Base-by-base conservation (phyloP, 139 green algal genomes). In the Coccomyxa sp. region DNA sequence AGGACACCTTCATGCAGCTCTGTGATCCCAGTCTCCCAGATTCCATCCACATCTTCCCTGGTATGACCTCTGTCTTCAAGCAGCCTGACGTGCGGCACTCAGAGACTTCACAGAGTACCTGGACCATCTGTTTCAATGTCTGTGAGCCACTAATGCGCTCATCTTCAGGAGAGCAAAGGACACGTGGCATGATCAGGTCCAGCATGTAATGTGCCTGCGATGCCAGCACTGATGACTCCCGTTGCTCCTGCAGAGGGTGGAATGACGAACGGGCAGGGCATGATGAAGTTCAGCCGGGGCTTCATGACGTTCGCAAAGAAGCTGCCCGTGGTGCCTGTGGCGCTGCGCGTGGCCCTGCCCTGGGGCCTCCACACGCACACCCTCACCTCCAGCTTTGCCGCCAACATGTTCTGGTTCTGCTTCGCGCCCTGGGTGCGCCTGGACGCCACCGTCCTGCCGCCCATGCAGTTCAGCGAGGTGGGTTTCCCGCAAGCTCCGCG, bases 231-330 rank as follows among this genome's bases (percentile, higher is more conserved):
- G n/a, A 27, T 71, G 14, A 29, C 50, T 71, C 4, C 54, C 6
- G n/a, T n/a, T n/a, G n/a, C n/a, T n/a, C 39, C 16, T 82, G 75
- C 69, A 55, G 88, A 92, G 77, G 89, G 89, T 8, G 89, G 87
- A 44, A 90, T 93, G 85, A 93, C 89, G 14, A 91, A 90, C 39
- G 89, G 87, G 27, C 44, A 31, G 27, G 86, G 78, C 78, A 90
- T 91, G 85, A 80, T 91, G 77, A 70, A 73, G 2, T 91, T 92
- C 79, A 85, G 75, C 24, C 78, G 87, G 36, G 89, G 89, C 24
- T 93, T 93, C 78, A 89, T 84, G 70, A 78, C 81, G 33, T 89
- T 93, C 75, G 73, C 77, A 37, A 40, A 29, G 27, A 80, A 55
- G n/a, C 78, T 87, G 50, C 83, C 85, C 0, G 83, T 92, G 8